Evolutionary conservation across 2,329 filamentous ascomycete species (phyloP).

Genomic region (Leptosphaerulina australis): DNA sequence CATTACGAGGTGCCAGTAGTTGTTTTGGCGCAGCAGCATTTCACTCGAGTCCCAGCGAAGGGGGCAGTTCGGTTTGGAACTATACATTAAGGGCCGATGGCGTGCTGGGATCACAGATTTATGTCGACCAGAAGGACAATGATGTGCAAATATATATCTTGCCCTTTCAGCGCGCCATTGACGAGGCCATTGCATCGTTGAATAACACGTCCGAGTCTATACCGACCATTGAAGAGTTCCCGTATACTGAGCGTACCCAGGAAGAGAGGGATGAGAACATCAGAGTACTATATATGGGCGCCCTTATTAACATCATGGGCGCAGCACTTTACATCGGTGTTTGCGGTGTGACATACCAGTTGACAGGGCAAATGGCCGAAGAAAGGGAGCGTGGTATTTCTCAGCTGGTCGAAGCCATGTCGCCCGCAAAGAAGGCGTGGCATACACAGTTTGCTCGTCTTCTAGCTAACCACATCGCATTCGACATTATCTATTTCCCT

Average conservation of each 20-base stretch:
- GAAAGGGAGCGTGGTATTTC: slow-evolving; percentile 89
- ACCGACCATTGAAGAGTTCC: slow-evolving; percentile 65
- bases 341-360: slow-evolving; percentile 82
- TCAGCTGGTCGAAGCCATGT: slow-evolving; percentile 89
- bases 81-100: slow-evolving; percentile 83
- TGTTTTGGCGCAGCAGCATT: slow-evolving; percentile 80
- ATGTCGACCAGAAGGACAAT: slow-evolving; percentile 69
- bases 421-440: slow-evolving; percentile 76
- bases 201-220: slow-evolving; percentile 52
- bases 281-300: slow-evolving; percentile 71
- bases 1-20: slow-evolving; percentile 65
- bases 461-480: slow-evolving; percentile 78
- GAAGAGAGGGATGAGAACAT: slow-evolving; percentile 70
- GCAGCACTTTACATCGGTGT: slow-evolving; percentile 80
- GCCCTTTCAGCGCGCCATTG: slow-evolving; percentile 79
- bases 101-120: slow-evolving; percentile 68
- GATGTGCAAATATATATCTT: slow-evolving; percentile 78
- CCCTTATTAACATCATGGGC: slow-evolving; percentile 76
- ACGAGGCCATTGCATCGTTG: slow-evolving; percentile 69
- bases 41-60: slow-evolving; percentile 75
- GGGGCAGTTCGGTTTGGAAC: slow-evolving; percentile 73
- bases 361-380: slow-evolving; percentile 82
- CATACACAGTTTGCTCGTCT: slow-evolving; percentile 79
- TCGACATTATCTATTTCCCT: slow-evolving; percentile 78
- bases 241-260: slow-evolving; percentile 74